These are phyloP conservation scores for Peronospora destructor DNA, from an alignment of 352 stramenopile genomes.

Conservation along the genomic window DNA sequence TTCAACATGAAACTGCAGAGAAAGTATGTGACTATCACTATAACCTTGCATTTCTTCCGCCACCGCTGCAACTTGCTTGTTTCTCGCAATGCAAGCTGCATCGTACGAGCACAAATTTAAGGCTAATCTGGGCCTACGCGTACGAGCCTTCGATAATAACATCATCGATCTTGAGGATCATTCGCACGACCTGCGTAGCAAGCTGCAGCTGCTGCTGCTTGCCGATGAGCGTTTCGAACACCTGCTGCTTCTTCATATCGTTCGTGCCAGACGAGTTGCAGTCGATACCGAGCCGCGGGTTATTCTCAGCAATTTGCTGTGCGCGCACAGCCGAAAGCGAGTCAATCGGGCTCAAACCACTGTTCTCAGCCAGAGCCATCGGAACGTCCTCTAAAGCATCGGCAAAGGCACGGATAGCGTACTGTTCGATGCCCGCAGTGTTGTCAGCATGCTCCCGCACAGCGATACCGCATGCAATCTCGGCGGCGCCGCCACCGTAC, in stretches of 20 bases:
- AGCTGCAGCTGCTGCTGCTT: slow-evolving; percentile 99
- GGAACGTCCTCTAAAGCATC: slow-evolving; percentile 99
- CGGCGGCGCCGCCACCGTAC: slow-evolving; percentile 95
- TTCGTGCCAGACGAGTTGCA: slow-evolving; percentile 90
- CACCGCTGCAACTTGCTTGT: too few species aligned
- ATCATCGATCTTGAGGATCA: slow-evolving; percentile 99
- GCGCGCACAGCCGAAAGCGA: slow-evolving; percentile 96
- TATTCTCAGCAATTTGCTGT: slow-evolving; percentile 90
- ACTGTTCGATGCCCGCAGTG: slow-evolving; percentile 89
- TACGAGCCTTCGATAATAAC: slow-evolving; percentile 95
- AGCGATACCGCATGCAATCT: slow-evolving; percentile 96
- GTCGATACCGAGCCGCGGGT: slow-evolving; percentile 94
- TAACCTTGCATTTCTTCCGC: too few species aligned
- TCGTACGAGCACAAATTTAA: slow-evolving; percentile 10
- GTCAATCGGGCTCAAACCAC: slow-evolving; percentile 95
- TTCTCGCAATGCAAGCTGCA: too few species aligned
- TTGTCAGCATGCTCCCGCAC: slow-evolving; percentile 86
- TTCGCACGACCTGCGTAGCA: slow-evolving; percentile 98
- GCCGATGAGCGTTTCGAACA: slow-evolving; percentile 99
- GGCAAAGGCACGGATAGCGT: slow-evolving; percentile 97
- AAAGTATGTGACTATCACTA: too few species aligned
- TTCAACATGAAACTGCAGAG: too few species aligned
- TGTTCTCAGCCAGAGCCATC: slow-evolving; percentile 99
- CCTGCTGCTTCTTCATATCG: slow-evolving; percentile 97
- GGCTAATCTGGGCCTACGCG: slow-evolving; percentile 40